Evolutionary conservation across 306 rosid genomes (phyloP).

Genomic region (Parietaria judaica): DNA sequence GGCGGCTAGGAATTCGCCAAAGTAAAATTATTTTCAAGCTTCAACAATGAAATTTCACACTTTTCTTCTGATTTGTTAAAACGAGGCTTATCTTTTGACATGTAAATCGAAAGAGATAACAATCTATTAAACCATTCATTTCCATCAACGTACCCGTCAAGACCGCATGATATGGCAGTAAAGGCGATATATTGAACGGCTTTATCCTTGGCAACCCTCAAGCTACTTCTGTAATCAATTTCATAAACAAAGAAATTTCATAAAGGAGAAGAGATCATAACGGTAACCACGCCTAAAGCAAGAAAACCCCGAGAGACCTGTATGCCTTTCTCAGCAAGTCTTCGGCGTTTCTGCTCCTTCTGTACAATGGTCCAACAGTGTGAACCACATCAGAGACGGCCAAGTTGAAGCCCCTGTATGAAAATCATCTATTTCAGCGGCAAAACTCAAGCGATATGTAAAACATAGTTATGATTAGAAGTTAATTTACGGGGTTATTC

Average conservation of each 20-base stretch:
- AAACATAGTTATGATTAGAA: not conserved
- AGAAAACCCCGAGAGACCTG: constrained; percentile 34
- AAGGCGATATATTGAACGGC: constrained; percentile 64
- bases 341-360: constrained; percentile 32
- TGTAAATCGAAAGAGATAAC: too few relatives aligned
- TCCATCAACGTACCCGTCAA: constrained; percentile 37
- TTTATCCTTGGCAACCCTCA: constrained; percentile 66
- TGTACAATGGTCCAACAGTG: constrained; percentile 78
- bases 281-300: not conserved
- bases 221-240: constrained; percentile 52
- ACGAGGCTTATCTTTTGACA: too few relatives aligned
- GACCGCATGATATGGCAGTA: constrained; percentile 91
- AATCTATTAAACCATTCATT: too few relatives aligned
- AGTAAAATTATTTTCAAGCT: too few relatives aligned
- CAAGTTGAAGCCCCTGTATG: constrained; percentile 68
- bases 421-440: not conserved
- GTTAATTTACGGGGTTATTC: constrained; percentile 68
- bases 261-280: not conserved
- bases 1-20: too few relatives aligned
- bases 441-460: not conserved
- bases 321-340: constrained; percentile 61
- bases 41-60: too few relatives aligned
- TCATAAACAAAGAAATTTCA: constrained; percentile 1
- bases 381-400: constrained; percentile 74
- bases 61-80: too few relatives aligned